Evolutionary conservation across 1,284 basidiomycete species (phyloP).

Genomic region (Sanghuangporus weigelae): DNA sequence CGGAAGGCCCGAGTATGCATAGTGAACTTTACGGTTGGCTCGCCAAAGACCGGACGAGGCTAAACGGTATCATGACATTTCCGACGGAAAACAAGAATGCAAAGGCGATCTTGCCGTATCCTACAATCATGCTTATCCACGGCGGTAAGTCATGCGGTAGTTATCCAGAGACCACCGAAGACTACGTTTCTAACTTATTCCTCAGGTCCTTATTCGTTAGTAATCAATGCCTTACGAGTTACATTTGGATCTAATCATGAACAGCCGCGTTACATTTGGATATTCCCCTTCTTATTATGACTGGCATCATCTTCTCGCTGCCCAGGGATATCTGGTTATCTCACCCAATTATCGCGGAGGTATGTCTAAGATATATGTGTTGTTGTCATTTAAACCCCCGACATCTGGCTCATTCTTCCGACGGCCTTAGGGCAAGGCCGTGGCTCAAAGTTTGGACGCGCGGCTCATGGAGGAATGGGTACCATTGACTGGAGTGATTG

Average conservation of each 20-base stretch:
- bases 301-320: constrained; percentile 16
- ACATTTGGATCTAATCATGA: background rate
- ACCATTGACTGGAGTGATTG: constrained; percentile 22
- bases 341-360: constrained; percentile 21
- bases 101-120: constrained; percentile 1
- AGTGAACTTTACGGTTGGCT: constrained; percentile 13
- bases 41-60: constrained; percentile 16
- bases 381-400: background rate
- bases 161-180: background rate
- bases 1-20: background rate
- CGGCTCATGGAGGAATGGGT: constrained; percentile 18
- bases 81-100: background rate
- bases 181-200: background rate
- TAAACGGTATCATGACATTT: constrained; percentile 17
- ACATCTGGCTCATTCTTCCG: background rate
- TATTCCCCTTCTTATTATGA: constrained; percentile 7
- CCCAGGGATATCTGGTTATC: constrained; percentile 19
- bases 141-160: constrained; percentile 15
- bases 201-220: constrained; percentile 9
- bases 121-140: constrained; percentile 19
- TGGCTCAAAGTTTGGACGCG: constrained; percentile 18
- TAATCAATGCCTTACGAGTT: background rate
- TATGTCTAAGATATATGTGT: background rate
- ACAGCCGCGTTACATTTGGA: constrained; percentile 2
- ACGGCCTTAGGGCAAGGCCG: constrained; percentile 16